Percentiles rank a stretch among this genome's conserved stretches.
Evolutionary conservation across 2,329 filamentous ascomycete genomes (phyloP).

Genomic region (Cladophialophora exuberans): DNA sequence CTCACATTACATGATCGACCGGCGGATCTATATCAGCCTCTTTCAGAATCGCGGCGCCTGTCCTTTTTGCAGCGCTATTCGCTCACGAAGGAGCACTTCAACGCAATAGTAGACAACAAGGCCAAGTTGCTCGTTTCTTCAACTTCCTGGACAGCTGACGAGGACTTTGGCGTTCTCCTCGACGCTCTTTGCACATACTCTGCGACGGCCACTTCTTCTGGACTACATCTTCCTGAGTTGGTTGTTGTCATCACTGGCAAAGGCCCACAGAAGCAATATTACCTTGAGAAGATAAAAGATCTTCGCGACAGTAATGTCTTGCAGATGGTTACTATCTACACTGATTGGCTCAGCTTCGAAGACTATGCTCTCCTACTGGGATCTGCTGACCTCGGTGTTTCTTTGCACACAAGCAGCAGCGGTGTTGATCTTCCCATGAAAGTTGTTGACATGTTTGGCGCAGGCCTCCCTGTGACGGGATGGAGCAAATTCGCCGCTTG

Average conservation of each 20-base stretch:
- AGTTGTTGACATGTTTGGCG: constrained; percentile 98
- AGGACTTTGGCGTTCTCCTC: constrained; percentile 88
- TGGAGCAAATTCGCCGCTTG: constrained; percentile 88
- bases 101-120: constrained; percentile 60
- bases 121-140: constrained; percentile 81
- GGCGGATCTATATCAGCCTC: constrained; percentile 77
- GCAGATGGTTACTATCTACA: constrained; percentile 70
- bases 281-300: constrained; percentile 65
- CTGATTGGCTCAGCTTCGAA: constrained; percentile 80
- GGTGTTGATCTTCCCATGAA: constrained; percentile 99
- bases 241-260: constrained; percentile 93
- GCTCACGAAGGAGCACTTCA: constrained; percentile 64
- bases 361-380: constrained; percentile 86
- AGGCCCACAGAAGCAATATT: constrained; percentile 79
- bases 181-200: constrained; percentile 80
- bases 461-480: constrained; percentile 85
- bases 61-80: constrained; percentile 68
- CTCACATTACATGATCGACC: constrained; percentile 85
- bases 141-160: constrained; percentile 96
- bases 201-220: constrained; percentile 48
- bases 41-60: constrained; percentile 54
- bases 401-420: constrained; percentile 88
- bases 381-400: constrained; percentile 85
- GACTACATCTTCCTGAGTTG: constrained; percentile 63
- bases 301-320: constrained; percentile 68